A percentile compares a stretch with the other conserved stretches of the same genome.
Conservation (phyloP, 495 filamentous ascomycete genomes). For the Stereocaulon alpinum region DNA sequence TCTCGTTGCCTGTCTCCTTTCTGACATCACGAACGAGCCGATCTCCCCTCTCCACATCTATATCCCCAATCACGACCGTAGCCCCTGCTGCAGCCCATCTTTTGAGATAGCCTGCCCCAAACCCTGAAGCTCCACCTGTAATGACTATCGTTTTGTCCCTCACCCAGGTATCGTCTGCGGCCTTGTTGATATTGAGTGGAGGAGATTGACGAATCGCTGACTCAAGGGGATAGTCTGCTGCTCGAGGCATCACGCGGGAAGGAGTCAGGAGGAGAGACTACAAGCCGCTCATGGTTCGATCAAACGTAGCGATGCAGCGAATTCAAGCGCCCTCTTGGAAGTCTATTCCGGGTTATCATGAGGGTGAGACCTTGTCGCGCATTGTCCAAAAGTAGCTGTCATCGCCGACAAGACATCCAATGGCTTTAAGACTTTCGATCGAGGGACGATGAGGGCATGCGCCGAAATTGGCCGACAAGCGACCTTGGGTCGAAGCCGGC, state of each 20-base stretch:
- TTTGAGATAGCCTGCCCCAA: conserved; percentile 35
- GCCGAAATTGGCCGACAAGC: too few relatives aligned
- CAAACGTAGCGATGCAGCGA: not conserved
- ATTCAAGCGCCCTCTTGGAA: too few relatives aligned
- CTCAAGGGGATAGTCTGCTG: conserved; percentile 14
- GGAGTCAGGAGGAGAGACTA: not conserved
- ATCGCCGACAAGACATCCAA: too few relatives aligned
- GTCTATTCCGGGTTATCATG: too few relatives aligned
- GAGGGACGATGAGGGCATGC: too few relatives aligned
- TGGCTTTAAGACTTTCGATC: too few relatives aligned
- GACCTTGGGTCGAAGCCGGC: too few relatives aligned
- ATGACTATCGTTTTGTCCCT: conserved; percentile 39
- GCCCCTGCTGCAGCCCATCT: conserved; percentile 37
- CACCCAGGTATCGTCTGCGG: conserved; percentile 18
- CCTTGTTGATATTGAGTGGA: conserved; percentile 11
- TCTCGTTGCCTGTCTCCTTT: conserved; percentile 28
- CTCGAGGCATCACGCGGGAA: not conserved
- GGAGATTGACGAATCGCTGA: conserved; percentile 20
- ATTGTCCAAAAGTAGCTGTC: too few relatives aligned
- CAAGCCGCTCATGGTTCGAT: not conserved
- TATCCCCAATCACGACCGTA: conserved; percentile 38
- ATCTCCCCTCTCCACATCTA: conserved; percentile 31
- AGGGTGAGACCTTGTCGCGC: too few relatives aligned
- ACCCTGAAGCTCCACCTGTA: conserved; percentile 40
- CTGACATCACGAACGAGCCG: conserved; percentile 25